These are phyloP conservation scores for Tuber calosporum DNA, from an alignment of 495 filamentous ascomycete species.

Conservation along the genomic window DNA sequence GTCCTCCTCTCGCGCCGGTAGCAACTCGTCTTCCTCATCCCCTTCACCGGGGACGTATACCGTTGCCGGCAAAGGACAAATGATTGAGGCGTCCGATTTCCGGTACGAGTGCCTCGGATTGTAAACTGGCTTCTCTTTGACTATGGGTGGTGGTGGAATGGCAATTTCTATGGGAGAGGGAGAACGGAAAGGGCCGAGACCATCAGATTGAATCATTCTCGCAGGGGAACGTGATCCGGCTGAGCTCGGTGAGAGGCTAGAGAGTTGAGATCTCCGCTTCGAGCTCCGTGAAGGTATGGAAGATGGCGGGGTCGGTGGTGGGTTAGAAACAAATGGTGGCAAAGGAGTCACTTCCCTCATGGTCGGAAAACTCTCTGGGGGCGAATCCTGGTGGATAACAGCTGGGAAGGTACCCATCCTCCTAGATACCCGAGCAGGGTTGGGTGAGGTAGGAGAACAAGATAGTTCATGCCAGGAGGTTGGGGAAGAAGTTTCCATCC, in stretches of 20 bases:
- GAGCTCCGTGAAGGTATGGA: not conserved
- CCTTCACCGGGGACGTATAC: constrained; percentile 27
- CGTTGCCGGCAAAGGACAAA: constrained; percentile 24
- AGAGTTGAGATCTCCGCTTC: not conserved
- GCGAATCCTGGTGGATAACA: not conserved
- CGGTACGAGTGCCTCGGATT: not conserved
- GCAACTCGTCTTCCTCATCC: constrained; percentile 11
- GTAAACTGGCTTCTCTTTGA: not conserved
- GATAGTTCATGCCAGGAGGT: not conserved
- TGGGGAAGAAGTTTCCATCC: not conserved
- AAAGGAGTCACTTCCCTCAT: not conserved
- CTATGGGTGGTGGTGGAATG: constrained; percentile 5
- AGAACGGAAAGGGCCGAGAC: not conserved
- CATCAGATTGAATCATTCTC: not conserved
- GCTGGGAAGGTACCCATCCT: not conserved
- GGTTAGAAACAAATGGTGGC: not conserved
- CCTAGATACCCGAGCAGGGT: not conserved
- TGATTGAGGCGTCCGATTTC: constrained; percentile 17
- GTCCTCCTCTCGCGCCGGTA: not conserved
- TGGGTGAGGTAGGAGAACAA: not conserved
- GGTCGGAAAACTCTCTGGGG: not conserved
- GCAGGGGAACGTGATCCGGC: not conserved
- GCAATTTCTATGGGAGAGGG: constrained; percentile 9
- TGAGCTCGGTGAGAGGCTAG: not conserved
- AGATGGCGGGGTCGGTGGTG: not conserved